Evolutionary conservation across 257 asterid genomes (phyloP).

Genomic region (Forsythia viridissima): DNA sequence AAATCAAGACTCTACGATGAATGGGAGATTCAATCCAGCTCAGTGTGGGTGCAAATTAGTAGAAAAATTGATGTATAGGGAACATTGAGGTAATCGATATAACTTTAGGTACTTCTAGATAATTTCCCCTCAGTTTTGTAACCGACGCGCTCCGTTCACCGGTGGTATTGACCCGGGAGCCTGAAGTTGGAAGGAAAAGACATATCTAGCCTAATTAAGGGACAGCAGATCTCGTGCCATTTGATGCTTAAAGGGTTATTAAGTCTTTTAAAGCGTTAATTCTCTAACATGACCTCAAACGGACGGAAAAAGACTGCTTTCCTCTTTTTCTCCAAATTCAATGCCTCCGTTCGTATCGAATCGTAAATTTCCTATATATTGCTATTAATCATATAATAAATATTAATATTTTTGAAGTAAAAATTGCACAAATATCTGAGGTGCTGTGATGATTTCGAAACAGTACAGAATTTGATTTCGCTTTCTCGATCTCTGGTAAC

Average conservation of each 20-base stretch:
- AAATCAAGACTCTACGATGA: too few relatives aligned
- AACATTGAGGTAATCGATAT: background rate
- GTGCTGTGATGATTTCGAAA: conserved; percentile 12
- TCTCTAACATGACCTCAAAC: background rate
- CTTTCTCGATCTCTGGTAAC: conserved; percentile 26
- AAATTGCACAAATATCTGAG: background rate
- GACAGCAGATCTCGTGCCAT: background rate
- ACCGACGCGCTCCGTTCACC: background rate
- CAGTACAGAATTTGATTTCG: conserved; percentile 17
- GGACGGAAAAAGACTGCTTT: background rate
- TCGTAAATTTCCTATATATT: background rate
- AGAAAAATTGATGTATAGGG: too few relatives aligned
- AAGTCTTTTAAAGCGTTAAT: background rate
- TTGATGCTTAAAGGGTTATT: background rate
- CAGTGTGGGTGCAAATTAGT: too few relatives aligned
- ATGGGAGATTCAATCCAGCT: too few relatives aligned
- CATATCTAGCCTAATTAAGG: background rate
- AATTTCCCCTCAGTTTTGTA: too few relatives aligned
- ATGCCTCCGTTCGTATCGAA: background rate
- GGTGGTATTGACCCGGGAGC: background rate
- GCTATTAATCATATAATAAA: background rate
- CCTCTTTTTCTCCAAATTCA: background rate
- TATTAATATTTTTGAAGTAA: background rate
- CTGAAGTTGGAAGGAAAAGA: background rate
- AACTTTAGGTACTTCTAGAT: too few relatives aligned